Percentiles rank a stretch among this genome's conserved stretches.
Conservation (phyloP, 202 grass and related monocot species). For the Panicum hallii region DNA sequence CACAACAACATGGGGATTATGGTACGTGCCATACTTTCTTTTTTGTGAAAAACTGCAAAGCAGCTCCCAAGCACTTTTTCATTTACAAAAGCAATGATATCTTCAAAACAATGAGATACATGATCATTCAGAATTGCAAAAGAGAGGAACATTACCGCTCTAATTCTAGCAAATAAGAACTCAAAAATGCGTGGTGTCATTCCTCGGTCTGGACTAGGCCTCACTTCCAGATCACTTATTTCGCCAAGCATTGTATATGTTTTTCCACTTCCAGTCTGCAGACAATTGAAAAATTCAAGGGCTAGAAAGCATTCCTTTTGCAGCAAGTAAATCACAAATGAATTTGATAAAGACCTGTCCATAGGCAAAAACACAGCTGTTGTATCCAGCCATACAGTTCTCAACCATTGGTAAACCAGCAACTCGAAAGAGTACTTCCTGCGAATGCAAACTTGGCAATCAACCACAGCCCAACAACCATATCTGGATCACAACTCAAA, state of each 20-base stretch:
- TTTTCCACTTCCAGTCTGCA: constrained; percentile 96
- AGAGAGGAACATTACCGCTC: constrained; percentile 70
- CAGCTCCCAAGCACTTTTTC: neutral
- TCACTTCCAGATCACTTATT: constrained; percentile 80
- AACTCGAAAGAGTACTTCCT: constrained; percentile 95
- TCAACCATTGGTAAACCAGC: constrained; percentile 98
- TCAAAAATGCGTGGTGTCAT: constrained; percentile 99
- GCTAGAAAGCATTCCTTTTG: constrained; percentile 21
- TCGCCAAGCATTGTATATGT: constrained; percentile 97
- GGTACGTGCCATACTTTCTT: neutral
- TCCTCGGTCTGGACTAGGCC: constrained; percentile 77
- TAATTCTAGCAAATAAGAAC: constrained; percentile 96
- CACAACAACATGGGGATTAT: constrained; percentile 12
- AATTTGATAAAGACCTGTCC: constrained; percentile 72
- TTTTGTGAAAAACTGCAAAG: neutral
- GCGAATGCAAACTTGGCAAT: constrained; percentile 34
- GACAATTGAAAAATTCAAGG: constrained; percentile 35
- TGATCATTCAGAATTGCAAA: constrained; percentile 6
- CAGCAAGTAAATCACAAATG: constrained; percentile 36
- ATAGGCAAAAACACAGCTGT: constrained; percentile 98
- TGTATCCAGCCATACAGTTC: constrained; percentile 98
- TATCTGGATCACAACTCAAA: constrained; percentile 23
- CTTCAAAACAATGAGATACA: constrained; percentile 6
- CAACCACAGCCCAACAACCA: constrained; percentile 36
- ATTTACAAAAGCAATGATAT: neutral